Evolutionary conservation across 306 rosid genomes (phyloP), one percentile per base, ranked within the genome.

Genomic region (Fragaria nilgerrensis): DNA sequence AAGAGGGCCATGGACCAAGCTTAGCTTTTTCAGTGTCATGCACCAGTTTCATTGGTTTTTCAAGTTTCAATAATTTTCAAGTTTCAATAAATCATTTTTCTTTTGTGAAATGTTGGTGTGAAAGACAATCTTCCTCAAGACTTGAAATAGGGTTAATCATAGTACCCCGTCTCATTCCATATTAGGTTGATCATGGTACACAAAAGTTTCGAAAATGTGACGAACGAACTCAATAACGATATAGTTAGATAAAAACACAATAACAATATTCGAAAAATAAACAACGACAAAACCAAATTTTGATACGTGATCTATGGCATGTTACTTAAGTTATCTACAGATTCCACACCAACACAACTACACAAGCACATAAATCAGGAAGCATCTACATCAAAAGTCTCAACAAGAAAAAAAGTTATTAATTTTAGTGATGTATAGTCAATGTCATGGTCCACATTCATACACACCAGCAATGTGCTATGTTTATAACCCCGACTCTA

Each of bases 31-130:
- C 69, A 73, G 68, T 39, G 82, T 84, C 48, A 39, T 39, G 44
- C 72, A 49, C 78, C 77, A 79, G 3, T 9, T 79, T 88, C 79
- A 80, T 36, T 66, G 7, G 19, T 63, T 88, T 84, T 76, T 36
- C 48, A 61, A 70, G 76, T 55, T 55, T 53, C 39, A 32, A 29
- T 45, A 0, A 3, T 88, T 84, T 76, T 36, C 48, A 61, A 70
- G 76, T 55, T 55, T 53, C 39, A 32, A 29, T 45, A 0, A 3
- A 41, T 41, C 8, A 4, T 10, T 36, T 37, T 65, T 64, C 62
- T 64, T 19, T 9, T 36, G 69, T 36, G 70, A 12, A 17, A 14
- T 64, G n/a, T 2, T 64, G 44, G 45, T 32, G 45, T 64, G 70
- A 36, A 64, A 16, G 0, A 62, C 68, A 63, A 29, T 63, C 68